Evolutionary conservation across 2,329 filamentous ascomycete genomes (phyloP).

Genomic region (Exophiala sp.): DNA sequence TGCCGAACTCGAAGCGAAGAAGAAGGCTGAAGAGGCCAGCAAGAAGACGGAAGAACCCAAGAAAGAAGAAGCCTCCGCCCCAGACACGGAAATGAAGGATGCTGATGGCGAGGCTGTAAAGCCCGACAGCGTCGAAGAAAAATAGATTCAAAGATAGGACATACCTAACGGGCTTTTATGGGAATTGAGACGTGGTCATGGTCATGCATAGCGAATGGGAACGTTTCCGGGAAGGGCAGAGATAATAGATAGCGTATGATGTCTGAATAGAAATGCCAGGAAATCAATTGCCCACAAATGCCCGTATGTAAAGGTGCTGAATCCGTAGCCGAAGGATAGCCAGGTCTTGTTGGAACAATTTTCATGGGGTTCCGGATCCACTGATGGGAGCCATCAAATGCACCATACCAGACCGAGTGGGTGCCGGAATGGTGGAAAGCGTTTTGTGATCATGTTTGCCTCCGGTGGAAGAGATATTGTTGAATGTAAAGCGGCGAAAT

Average conservation of each 20-base stretch:
- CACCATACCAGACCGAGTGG: no score
- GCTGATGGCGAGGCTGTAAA: constrained; percentile 45
- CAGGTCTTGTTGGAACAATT: no score
- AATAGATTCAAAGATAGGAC: constrained; percentile 9
- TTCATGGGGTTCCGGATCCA: no score
- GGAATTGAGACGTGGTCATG: background rate
- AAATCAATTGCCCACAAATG: no score
- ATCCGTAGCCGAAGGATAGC: no score
- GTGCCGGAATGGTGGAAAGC: no score
- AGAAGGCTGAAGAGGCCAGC: constrained; percentile 67
- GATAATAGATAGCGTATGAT: background rate
- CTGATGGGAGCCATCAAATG: no score
- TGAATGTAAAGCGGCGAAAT: no score
- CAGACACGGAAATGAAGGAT: constrained; percentile 59
- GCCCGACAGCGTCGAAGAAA: constrained; percentile 32
- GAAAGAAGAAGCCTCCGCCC: constrained; percentile 35
- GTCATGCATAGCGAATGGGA: constrained; percentile 8
- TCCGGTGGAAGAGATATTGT: no score
- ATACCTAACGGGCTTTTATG: background rate
- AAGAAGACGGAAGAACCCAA: constrained; percentile 50
- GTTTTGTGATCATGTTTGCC: no score
- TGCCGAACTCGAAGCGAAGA: constrained; percentile 68
- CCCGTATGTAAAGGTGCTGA: no score
- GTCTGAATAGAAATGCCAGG: background rate
- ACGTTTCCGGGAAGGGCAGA: background rate